Conservation (phyloP, 1,284 basidiomycete genomes). For the Leucoagaricus sp. region DNA sequence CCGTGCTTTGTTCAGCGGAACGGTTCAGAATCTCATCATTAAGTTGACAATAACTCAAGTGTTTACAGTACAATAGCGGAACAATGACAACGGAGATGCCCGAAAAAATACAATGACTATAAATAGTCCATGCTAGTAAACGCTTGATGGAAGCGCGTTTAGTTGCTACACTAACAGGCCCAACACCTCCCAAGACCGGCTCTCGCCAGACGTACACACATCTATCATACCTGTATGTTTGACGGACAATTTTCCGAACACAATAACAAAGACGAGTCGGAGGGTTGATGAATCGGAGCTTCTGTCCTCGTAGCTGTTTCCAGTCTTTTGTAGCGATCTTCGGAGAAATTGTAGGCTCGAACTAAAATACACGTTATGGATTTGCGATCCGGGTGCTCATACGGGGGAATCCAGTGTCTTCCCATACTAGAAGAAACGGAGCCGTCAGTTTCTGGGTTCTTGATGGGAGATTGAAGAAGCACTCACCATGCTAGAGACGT, state of each 20-base stretch:
- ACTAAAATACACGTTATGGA: background rate
- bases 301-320: background rate
- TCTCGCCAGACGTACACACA: background rate
- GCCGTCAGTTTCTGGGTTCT: background rate
- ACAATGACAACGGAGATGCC: background rate
- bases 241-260: background rate
- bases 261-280: background rate
- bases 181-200: background rate
- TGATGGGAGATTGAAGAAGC: background rate
- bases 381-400: background rate
- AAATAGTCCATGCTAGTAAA: background rate
- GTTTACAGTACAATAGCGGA: background rate
- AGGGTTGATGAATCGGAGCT: background rate
- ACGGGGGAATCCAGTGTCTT: conserved; percentile 1
- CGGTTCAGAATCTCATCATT: background rate
- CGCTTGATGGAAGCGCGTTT: background rate
- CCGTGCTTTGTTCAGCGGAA: background rate
- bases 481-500: background rate
- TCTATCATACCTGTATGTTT: background rate
- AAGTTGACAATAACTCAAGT: background rate
- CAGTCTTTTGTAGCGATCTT: background rate
- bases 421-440: background rate
- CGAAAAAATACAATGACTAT: background rate
- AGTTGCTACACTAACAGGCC: background rate
- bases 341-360: background rate